phyloP scores from a whole-genome alignment of 2,329 filamentous ascomycete genomes.

The Grosmannia serpens region DNA sequence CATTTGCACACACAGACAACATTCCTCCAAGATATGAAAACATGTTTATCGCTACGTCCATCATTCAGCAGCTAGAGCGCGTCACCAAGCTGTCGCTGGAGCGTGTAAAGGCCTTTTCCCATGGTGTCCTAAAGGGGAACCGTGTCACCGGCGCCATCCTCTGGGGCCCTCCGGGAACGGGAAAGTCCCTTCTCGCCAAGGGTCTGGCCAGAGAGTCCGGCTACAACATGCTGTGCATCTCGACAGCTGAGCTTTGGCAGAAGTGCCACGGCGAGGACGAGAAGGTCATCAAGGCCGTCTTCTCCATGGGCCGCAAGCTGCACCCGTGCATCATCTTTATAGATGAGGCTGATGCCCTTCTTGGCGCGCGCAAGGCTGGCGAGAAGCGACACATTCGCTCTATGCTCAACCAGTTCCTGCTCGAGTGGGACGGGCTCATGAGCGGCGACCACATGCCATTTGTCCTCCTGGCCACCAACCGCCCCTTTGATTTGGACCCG shows the following conservation, averaged over 20 bases:
- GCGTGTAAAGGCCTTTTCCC: conserved; percentile 88
- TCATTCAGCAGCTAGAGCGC: no score
- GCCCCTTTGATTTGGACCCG: conserved; percentile 89
- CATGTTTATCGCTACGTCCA: not conserved
- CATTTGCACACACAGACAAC: not conserved
- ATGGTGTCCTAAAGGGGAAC: conserved; percentile 84
- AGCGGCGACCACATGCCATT: conserved; percentile 65
- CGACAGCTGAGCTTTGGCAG: conserved; percentile 83
- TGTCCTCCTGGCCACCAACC: conserved; percentile 96
- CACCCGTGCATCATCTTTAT: conserved; percentile 92
- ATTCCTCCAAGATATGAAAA: not conserved
- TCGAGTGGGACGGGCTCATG: conserved; percentile 87
- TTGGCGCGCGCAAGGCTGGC: conserved; percentile 61
- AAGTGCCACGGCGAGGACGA: conserved; percentile 95
- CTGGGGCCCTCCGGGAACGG: conserved; percentile 77
- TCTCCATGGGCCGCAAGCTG: conserved; percentile 81
- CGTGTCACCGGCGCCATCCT: conserved; percentile 81
- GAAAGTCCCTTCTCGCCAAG: conserved; percentile 59
- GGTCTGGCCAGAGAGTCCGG: conserved; percentile 58
- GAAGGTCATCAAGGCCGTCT: conserved; percentile 89
- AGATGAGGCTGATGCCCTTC: conserved; percentile 89
- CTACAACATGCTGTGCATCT: conserved; percentile 72
- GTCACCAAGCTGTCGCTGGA: conserved; percentile 53
- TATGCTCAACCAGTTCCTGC: conserved; percentile 91
- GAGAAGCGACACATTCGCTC: conserved; percentile 62